Percentiles rank a stretch among this genome's conserved stretches.
phyloP scores from a whole-genome alignment of 78 protist genomes.

The Fonticula alba region DNA sequence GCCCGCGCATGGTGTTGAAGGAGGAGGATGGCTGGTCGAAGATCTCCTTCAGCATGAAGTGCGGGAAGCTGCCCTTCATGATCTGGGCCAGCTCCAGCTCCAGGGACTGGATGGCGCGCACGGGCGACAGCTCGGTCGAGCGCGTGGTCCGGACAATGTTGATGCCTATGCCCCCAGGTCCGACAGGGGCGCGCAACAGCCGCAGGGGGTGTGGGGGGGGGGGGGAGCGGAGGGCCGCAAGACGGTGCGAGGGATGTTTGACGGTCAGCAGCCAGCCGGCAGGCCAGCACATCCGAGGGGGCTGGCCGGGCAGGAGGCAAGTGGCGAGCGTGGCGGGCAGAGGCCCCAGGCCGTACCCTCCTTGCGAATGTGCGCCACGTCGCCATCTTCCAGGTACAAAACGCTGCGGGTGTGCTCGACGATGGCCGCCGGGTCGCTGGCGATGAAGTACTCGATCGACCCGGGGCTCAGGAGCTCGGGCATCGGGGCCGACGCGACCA shows the following conservation, averaged over 20 bases:
- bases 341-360: no score
- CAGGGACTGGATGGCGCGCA: slow-evolving; percentile 4
- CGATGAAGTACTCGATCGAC: slow-evolving; percentile 34
- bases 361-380: slow-evolving; percentile 19
- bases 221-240: no score
- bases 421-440: slow-evolving; percentile 53
- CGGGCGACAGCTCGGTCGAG: no score
- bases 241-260: no score
- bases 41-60: slow-evolving; percentile 91
- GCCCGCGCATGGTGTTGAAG: slow-evolving; percentile 55
- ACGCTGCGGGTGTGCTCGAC: slow-evolving; percentile 51
- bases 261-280: no score
- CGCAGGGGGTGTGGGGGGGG: no score
- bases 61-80: slow-evolving; percentile 38
- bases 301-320: no score
- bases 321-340: no score
- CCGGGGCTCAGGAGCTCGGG: background rate
- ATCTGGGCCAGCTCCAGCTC: slow-evolving; percentile 38
- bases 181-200: no score
- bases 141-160: no score
- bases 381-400: slow-evolving; percentile 54
- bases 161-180: no score
- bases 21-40: slow-evolving; percentile 77
- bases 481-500: background rate
- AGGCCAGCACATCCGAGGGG: no score